phyloP scores from a whole-genome alignment of 2,329 filamentous ascomycete species.

The Xenoacremonium recifei region DNA sequence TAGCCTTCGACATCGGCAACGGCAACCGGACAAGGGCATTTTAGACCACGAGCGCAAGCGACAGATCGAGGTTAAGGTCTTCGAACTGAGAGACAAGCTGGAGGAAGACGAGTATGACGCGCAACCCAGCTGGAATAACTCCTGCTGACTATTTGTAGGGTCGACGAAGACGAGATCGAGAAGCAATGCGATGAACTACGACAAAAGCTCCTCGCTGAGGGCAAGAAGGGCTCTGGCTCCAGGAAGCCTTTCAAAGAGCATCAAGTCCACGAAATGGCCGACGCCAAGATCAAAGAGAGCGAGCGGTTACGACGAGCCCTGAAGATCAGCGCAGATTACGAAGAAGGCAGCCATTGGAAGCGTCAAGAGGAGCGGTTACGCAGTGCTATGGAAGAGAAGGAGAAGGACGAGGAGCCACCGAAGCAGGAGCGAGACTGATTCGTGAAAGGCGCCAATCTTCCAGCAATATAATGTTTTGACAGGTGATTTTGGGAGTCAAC shows the following conservation, averaged over 20 bases:
- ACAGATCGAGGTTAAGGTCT: conserved; percentile 88
- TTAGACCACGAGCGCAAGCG: conserved; percentile 91
- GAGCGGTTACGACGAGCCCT: conserved; percentile 83
- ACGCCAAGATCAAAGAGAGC: conserved; percentile 94
- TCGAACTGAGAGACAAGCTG: conserved; percentile 85
- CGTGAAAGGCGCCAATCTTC: too few species aligned
- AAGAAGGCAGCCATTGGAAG: conserved; percentile 84
- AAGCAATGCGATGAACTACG: conserved; percentile 46
- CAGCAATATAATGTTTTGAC: too few species aligned
- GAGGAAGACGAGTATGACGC: conserved; percentile 76
- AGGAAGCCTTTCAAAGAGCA: conserved; percentile 73
- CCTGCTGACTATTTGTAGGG: conserved; percentile 40
- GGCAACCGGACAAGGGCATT: conserved; percentile 88
- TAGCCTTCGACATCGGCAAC: conserved; percentile 69
- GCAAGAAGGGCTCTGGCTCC: conserved; percentile 31
- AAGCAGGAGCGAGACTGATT: conserved; percentile 24
- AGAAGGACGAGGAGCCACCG: conserved; percentile 30
- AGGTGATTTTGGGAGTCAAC: too few species aligned
- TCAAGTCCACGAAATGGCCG: conserved; percentile 93
- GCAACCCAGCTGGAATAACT: background rate
- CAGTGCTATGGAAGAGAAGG: conserved; percentile 41
- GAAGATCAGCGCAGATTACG: conserved; percentile 81
- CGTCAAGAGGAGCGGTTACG: conserved; percentile 71
- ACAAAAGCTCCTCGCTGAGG: conserved; percentile 38
- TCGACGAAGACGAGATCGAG: conserved; percentile 91